Evolutionary conservation across 352 stramenopile genomes (phyloP).

Genomic region (Phytophthora capsici): DNA sequence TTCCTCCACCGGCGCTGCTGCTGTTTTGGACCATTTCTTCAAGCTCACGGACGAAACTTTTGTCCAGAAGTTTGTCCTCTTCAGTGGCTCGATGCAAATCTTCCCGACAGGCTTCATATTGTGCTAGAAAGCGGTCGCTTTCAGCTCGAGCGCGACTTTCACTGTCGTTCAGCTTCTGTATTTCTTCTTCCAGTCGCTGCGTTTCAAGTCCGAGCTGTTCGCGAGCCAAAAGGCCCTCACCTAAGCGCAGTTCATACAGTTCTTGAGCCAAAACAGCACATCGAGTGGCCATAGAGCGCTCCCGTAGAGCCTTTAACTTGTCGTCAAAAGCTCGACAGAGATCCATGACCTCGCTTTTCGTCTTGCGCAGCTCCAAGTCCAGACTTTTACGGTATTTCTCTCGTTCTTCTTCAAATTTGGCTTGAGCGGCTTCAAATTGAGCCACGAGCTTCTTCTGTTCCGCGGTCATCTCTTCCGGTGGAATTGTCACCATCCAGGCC

Average conservation of each 20-base stretch:
- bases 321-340: conserved; percentile 89
- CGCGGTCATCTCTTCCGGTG: conserved; percentile 77
- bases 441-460: conserved; percentile 80
- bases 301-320: conserved; percentile 62
- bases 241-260: conserved; percentile 73
- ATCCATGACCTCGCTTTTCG: conserved; percentile 81
- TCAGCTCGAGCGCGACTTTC: conserved; percentile 45
- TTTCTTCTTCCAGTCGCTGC: conserved; percentile 32
- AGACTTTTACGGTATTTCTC: conserved; percentile 92
- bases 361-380: conserved; percentile 90
- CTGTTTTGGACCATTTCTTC: conserved; percentile 67
- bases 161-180: conserved; percentile 22
- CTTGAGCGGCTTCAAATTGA: conserved; percentile 68
- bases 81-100: conserved; percentile 73
- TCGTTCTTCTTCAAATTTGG: conserved; percentile 86
- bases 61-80: conserved; percentile 73
- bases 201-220: conserved; percentile 54
- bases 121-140: conserved; percentile 52
- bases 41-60: conserved; percentile 66
- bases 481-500: conserved; percentile 88
- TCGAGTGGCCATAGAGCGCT: conserved; percentile 65
- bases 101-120: conserved; percentile 65
- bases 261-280: conserved; percentile 67
- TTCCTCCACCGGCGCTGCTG: conserved; percentile 7
- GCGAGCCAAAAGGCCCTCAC: conserved; percentile 53